These are phyloP conservation scores for Pichia californica DNA, from an alignment of 805 yeast species.

Conservation along the genomic window DNA sequence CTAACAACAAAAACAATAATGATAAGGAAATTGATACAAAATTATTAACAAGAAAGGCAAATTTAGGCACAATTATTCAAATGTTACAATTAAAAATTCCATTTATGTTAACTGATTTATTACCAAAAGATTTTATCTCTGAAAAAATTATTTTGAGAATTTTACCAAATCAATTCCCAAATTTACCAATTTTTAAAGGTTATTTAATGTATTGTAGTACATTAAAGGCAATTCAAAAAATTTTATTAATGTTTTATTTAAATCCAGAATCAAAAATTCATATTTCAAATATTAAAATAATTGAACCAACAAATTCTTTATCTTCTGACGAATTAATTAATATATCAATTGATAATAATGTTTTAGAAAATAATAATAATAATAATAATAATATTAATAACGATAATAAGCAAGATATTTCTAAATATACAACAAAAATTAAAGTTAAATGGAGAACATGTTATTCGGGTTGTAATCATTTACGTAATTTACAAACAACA, in stretches of 20 bases:
- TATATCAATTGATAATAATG: constrained; percentile 20
- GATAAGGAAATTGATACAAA: constrained; percentile 6
- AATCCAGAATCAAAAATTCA: constrained; percentile 49
- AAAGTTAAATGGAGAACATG: constrained; percentile 55
- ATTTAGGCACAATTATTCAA: constrained; percentile 49
- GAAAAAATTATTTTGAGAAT: constrained; percentile 45
- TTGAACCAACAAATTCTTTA: constrained; percentile 25
- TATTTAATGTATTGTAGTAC: constrained; percentile 49
- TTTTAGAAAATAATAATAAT: constrained; percentile 11
- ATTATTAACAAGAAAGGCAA: constrained; percentile 35
- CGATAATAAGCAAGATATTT: constrained; percentile 18
- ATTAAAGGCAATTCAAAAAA: constrained; percentile 47
- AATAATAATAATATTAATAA: not conserved
- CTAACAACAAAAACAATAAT: not conserved
- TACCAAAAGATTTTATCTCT: constrained; percentile 41
- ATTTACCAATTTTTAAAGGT: constrained; percentile 53
- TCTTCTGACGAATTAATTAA: constrained; percentile 24
- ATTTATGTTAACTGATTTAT: constrained; percentile 36
- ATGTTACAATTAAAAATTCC: constrained; percentile 46
- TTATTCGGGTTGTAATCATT: constrained; percentile 43
- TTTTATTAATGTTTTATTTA: constrained; percentile 49
- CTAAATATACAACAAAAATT: constrained; percentile 41
- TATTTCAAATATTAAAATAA: constrained; percentile 34
- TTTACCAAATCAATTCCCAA: constrained; percentile 49
- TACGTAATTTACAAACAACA: constrained; percentile 24